Percentiles rank a stretch among this genome's conserved stretches.
Evolutionary conservation across 306 rosid species (phyloP).

Genomic region (Acacia melanoxylon): DNA sequence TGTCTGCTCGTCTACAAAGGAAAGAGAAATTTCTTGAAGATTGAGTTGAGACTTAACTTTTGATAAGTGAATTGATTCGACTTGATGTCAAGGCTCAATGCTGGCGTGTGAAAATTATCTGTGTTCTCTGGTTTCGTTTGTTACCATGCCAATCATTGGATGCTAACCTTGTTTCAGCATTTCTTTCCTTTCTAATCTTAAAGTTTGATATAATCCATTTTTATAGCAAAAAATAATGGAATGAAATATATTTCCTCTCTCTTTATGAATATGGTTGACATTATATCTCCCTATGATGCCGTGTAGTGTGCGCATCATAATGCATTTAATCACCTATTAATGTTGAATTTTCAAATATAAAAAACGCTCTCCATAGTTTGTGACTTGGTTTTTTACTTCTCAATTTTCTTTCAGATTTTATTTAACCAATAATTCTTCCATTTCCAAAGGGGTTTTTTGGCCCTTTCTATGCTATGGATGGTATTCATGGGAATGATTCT

Average conservation of each 20-base stretch:
- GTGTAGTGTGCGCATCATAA: conserved; percentile 4
- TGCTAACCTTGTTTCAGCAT: conserved; percentile 5
- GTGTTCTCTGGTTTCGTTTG: not conserved
- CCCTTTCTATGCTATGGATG: conserved; percentile 51
- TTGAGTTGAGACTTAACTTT: conserved; percentile 3
- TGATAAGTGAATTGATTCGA: not conserved
- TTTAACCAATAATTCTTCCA: conserved; percentile 18
- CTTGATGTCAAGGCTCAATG: not conserved
- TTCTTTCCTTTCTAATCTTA: conserved; percentile 1
- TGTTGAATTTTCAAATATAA: no score
- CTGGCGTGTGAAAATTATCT: conserved; percentile 6
- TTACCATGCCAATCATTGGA: not conserved
- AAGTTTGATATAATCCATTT: conserved; percentile 17
- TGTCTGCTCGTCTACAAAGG: not conserved
- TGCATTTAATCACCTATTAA: conserved; percentile 26
- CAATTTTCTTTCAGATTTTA: conserved; percentile 5
- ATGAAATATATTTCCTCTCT: conserved; percentile 2
- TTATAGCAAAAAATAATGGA: not conserved
- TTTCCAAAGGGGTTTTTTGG: conserved; percentile 32
- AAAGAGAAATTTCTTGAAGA: not conserved
- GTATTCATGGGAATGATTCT: conserved; percentile 51
- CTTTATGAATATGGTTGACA: not conserved
- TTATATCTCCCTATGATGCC: conserved; percentile 8
- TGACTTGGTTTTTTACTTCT: conserved; percentile 3
- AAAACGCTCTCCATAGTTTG: not conserved